phyloP scores from a whole-genome alignment of 495 filamentous ascomycete genomes.

The Talaromyces proteolyticus region DNA sequence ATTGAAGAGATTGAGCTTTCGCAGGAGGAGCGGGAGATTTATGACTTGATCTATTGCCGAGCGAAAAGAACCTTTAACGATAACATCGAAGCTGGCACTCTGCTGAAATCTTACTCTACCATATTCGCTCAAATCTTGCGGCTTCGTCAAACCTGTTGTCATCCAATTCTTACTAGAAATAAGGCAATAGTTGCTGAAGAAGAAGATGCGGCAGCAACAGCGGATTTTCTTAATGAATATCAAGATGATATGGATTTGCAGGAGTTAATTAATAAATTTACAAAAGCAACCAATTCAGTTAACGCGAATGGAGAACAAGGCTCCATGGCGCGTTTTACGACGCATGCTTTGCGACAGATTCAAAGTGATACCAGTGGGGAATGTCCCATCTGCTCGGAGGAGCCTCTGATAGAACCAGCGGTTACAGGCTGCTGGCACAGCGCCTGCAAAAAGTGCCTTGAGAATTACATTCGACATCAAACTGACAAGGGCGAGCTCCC shows the following conservation, averaged over 20 bases:
- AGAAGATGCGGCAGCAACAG: slow-evolving; percentile 73
- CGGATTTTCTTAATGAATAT: slow-evolving; percentile 71
- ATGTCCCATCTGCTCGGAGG: slow-evolving; percentile 91
- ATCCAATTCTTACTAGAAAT: slow-evolving; percentile 83
- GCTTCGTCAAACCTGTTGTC: slow-evolving; percentile 90
- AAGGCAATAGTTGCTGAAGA: slow-evolving; percentile 82
- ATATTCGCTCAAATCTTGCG: slow-evolving; percentile 96
- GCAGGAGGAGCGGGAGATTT: slow-evolving; percentile 78
- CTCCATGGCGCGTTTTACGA: slow-evolving; percentile 57
- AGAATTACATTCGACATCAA: slow-evolving; percentile 83
- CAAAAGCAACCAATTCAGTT: slow-evolving; percentile 57
- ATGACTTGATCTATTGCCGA: slow-evolving; percentile 77
- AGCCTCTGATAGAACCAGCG: slow-evolving; percentile 87
- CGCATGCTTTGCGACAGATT: slow-evolving; percentile 84
- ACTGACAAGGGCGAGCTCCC: slow-evolving; percentile 67
- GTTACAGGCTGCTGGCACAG: slow-evolving; percentile 97
- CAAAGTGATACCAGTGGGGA: slow-evolving; percentile 81
- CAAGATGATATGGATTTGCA: slow-evolving; percentile 96
- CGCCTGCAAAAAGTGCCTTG: slow-evolving; percentile 86
- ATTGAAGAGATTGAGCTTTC: slow-evolving; percentile 85
- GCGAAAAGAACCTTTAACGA: slow-evolving; percentile 78
- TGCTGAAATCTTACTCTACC: slow-evolving; percentile 89
- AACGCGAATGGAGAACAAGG: slow-evolving; percentile 27
- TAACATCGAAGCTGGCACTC: slow-evolving; percentile 84
- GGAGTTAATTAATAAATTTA: slow-evolving; percentile 77